Conservation (phyloP, 768 basidiomycete genomes). For the Tricholoma matsutake region DNA sequence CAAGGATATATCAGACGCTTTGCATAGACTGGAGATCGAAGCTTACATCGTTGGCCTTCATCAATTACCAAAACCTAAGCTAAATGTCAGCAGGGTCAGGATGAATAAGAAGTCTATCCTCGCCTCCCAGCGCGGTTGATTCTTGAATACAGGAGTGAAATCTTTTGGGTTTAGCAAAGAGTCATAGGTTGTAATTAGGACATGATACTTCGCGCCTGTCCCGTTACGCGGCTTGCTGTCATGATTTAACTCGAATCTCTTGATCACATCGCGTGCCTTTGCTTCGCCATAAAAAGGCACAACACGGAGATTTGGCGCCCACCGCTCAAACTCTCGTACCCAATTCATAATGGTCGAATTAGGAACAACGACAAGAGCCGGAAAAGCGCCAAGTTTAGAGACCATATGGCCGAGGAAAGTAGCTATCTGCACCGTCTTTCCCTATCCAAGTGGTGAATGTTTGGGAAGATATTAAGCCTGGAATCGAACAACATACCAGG, state of each 20-base stretch:
- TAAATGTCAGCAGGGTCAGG: neutral
- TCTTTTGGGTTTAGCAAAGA: conserved; percentile 68
- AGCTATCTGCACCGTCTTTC: conserved; percentile 90
- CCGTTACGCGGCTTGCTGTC: conserved; percentile 33
- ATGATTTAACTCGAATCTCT: conserved; percentile 79
- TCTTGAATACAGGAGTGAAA: conserved; percentile 72
- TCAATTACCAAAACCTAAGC: conserved; percentile 76
- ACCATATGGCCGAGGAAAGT: conserved; percentile 74
- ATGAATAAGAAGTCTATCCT: conserved; percentile 5
- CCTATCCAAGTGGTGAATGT: conserved; percentile 37
- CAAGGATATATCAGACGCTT: conserved; percentile 9
- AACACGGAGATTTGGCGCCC: conserved; percentile 71
- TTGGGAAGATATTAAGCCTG: neutral
- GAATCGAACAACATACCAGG: conserved; percentile 44
- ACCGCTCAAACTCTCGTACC: conserved; percentile 91
- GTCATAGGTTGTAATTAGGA: conserved; percentile 93
- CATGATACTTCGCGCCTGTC: conserved; percentile 72
- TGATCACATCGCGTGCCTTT: conserved; percentile 76
- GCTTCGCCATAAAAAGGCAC: conserved; percentile 87
- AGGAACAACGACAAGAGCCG: conserved; percentile 89
- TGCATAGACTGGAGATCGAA: conserved; percentile 1
- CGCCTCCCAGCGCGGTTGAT: conserved; percentile 86
- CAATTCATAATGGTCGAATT: conserved; percentile 96
- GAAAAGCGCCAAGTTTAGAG: conserved; percentile 56
- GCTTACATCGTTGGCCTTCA: conserved; percentile 85